Evolutionary conservation across 1,139 yeast species (phyloP).

Genomic region (Sugiyamaella sp.): DNA sequence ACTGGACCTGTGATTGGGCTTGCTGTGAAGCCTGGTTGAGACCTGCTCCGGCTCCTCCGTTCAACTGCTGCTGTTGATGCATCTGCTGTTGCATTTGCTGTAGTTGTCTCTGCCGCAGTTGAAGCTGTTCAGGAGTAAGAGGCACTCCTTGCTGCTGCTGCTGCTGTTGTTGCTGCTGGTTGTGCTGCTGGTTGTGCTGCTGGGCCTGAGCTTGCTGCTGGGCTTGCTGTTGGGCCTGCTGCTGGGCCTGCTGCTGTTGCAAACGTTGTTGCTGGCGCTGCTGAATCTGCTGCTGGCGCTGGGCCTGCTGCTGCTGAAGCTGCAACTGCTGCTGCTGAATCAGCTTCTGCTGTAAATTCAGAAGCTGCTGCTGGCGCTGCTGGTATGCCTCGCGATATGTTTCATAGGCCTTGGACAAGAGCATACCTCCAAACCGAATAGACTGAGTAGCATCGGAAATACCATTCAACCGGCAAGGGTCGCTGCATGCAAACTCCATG

Average conservation of each 20-base stretch:
- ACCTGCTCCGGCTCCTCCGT: background rate
- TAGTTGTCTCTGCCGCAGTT: conserved; percentile 14
- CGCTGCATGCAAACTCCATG: conserved; percentile 58
- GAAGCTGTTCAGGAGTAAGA: conserved; percentile 15
- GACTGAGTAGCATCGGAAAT: conserved; percentile 87
- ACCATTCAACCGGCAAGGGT: conserved; percentile 72
- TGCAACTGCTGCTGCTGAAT: conserved; percentile 38
- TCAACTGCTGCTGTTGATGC: conserved; percentile 22
- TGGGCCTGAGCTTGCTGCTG: conserved; percentile 6
- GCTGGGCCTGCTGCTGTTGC: conserved; percentile 17
- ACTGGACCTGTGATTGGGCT: no score
- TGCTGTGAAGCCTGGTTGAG: no score
- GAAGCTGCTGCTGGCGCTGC: conserved; percentile 49
- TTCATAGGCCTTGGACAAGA: conserved; percentile 82
- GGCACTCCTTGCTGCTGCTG: conserved; percentile 22
- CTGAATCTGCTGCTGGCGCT: conserved; percentile 29
- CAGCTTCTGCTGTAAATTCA: conserved; percentile 42
- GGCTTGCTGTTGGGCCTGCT: conserved; percentile 10
- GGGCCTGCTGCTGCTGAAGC: conserved; percentile 36
- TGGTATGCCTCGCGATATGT: conserved; percentile 57
- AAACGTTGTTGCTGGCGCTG: conserved; percentile 27
- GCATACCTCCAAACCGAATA: conserved; percentile 89
- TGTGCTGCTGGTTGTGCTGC: conserved; percentile 13
- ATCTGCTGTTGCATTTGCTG: conserved; percentile 26
- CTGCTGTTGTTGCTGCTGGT: conserved; percentile 24